A percentile compares a stretch with the other conserved stretches of the same genome.
Evolutionary conservation across 257 asterid genomes (phyloP).

Genomic region (Solanum bukasovii): DNA sequence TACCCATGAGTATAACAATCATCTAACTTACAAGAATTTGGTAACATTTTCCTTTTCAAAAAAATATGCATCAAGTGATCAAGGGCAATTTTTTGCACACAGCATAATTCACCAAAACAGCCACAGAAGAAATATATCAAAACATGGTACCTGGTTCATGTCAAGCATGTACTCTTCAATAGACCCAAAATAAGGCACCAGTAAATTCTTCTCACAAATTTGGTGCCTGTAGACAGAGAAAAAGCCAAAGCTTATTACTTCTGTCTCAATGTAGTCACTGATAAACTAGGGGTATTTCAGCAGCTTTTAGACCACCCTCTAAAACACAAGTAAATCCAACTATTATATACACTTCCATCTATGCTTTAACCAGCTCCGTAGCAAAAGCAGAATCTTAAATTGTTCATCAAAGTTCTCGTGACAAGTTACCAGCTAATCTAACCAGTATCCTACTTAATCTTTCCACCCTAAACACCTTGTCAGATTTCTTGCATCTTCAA

Average conservation of each 20-base stretch:
- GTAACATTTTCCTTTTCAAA: background rate
- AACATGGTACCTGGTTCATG: conserved; percentile 5
- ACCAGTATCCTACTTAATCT: background rate
- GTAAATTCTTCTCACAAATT: conserved; percentile 6
- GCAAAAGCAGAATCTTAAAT: background rate
- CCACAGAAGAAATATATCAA: conserved; percentile 3
- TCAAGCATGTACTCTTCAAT: conserved; percentile 5
- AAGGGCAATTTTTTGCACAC: background rate
- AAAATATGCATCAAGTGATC: background rate
- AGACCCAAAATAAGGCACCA: conserved; percentile 9
- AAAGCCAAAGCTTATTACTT: conserved; percentile 9
- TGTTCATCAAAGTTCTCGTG: background rate
- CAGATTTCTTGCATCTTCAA: background rate
- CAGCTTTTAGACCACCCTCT: conserved; percentile 2
- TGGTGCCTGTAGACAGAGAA: conserved; percentile 7
- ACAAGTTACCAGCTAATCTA: background rate
- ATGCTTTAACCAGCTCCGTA: background rate
- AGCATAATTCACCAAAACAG: background rate
- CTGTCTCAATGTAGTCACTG: conserved; percentile 5
- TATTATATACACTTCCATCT: background rate
- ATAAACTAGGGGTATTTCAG: background rate
- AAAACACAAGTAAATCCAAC: background rate
- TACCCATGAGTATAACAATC: background rate
- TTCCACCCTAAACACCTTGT: background rate
- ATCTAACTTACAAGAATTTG: background rate